phyloP scores from a whole-genome alignment of 148 eudicot genomes.

The Diospyros kaki region DNA sequence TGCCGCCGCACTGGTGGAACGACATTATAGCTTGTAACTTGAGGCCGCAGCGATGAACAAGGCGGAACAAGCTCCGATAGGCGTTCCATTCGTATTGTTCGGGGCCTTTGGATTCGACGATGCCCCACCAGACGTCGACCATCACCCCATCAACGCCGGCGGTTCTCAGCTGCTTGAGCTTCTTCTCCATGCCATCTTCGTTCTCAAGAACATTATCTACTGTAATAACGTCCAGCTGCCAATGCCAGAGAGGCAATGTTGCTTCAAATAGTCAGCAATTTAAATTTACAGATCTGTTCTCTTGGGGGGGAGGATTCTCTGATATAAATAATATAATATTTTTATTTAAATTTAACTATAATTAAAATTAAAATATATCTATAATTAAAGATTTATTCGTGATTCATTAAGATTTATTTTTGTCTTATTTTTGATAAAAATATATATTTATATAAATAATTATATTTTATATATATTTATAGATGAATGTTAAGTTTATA shows the following conservation, averaged over 20 bases:
- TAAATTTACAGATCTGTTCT: too few relatives aligned
- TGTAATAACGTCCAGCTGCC: constrained; percentile 53
- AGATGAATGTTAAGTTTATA: too few relatives aligned
- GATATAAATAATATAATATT: too few relatives aligned
- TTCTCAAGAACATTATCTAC: constrained; percentile 42
- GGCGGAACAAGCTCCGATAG: constrained; percentile 55
- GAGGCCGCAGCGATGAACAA: constrained; percentile 46
- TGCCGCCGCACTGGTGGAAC: constrained; percentile 86
- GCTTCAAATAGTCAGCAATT: too few relatives aligned
- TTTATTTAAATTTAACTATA: too few relatives aligned
- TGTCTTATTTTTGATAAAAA: too few relatives aligned
- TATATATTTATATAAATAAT: too few relatives aligned
- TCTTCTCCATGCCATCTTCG: constrained; percentile 35
- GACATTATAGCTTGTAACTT: constrained; percentile 74
- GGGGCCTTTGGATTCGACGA: constrained; percentile 68
- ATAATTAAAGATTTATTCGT: too few relatives aligned
- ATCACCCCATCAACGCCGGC: constrained; percentile 78
- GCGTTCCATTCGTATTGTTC: constrained; percentile 71
- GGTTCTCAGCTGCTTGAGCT: constrained; percentile 46
- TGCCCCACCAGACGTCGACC: constrained; percentile 97
- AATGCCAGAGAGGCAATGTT: not conserved
- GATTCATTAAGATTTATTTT: too few relatives aligned
- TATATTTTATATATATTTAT: too few relatives aligned
- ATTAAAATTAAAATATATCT: too few relatives aligned
- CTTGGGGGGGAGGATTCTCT: too few relatives aligned